Evolutionary conservation across 495 filamentous ascomycete genomes (phyloP), one percentile per base, ranked within the genome.

Genomic region (Trypethelium eluteriae): DNA sequence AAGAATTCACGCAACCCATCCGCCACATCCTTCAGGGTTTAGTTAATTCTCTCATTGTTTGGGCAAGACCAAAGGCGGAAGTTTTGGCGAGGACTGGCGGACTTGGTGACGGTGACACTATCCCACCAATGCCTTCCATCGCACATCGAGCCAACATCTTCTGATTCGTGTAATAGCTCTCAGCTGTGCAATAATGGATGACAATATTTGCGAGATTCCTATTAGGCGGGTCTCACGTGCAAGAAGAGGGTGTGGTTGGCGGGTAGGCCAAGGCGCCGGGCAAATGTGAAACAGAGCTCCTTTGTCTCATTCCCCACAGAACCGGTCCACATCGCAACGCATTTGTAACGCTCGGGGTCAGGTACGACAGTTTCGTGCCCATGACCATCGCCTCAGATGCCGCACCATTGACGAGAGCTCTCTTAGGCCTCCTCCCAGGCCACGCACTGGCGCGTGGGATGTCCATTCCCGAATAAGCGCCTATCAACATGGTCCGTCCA

Each of bases 291-390:
- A 59, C 53, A 44, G 6, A 7, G 25, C 53, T 59, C 6, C 53
- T 59, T 36, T 2, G 53, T 59, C 53, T 59, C 53, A 34, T 59
- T 59, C 53, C 32, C 53, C 53, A 59, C 53, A 59, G 32, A 59
- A 59, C 25, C 18, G 7, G 53, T 14, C 53, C 32, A 59, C 53
- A 9, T 35, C 53, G 53, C 53, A 36, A 59, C 53, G 53, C 53
- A 59, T 59, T 36, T 18, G 53, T 14, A 14, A 59, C 53, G 32
- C 14, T 34, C 7, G 36, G 11, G 32, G 53, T 59, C 53, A 59
- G 32, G 53, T 14, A 34, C 7, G 6, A 36, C 53, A 36, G 53
- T 59, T 59, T 59, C 53, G 53, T 32, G 53, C 53, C 53, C 53
- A 59, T 59, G 53, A 18, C 53, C 53, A 2, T 18, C 18, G 53